These are phyloP conservation scores for Gossypium turneri DNA, from an alignment of 345 rosid species.

Conservation along the genomic window DNA sequence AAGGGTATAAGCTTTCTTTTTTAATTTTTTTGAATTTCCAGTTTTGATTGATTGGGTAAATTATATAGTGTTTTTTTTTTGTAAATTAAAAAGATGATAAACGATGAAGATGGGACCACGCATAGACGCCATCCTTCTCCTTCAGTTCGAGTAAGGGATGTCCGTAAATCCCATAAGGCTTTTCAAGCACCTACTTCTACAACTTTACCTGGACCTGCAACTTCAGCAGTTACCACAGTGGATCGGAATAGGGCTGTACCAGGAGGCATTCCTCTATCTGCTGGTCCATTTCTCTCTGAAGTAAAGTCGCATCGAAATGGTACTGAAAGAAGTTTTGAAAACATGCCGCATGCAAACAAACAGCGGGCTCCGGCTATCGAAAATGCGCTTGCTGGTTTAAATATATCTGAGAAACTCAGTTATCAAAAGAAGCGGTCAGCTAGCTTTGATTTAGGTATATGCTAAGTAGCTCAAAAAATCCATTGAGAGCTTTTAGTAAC, in stretches of 20 bases:
- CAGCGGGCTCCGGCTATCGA: constrained; percentile 91
- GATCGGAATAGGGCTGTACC: constrained; percentile 70
- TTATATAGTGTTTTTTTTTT: neutral
- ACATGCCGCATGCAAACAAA: constrained; percentile 84
- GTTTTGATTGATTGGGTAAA: neutral
- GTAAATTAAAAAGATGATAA: constrained; percentile 50
- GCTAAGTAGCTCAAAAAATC: neutral
- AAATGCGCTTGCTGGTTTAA: constrained; percentile 86
- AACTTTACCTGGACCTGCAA: constrained; percentile 71
- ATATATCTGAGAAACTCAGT: constrained; percentile 78
- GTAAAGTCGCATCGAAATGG: constrained; percentile 59
- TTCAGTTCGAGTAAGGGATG: constrained; percentile 74
- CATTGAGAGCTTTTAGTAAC: neutral
- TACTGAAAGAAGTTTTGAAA: constrained; percentile 83
- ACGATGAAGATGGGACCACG: constrained; percentile 87
- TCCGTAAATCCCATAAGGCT: constrained; percentile 43
- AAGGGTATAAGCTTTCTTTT: constrained; percentile 49
- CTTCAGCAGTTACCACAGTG: constrained; percentile 83
- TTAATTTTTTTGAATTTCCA: neutral
- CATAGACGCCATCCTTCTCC: constrained; percentile 96
- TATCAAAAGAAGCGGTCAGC: constrained; percentile 69
- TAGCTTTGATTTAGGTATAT: constrained; percentile 92
- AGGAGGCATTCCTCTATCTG: constrained; percentile 58
- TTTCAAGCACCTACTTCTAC: constrained; percentile 49
- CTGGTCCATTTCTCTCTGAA: constrained; percentile 71